Evolutionary conservation across 768 basidiomycete species (phyloP).

Genomic region (Macrolepiota albuminosa): DNA sequence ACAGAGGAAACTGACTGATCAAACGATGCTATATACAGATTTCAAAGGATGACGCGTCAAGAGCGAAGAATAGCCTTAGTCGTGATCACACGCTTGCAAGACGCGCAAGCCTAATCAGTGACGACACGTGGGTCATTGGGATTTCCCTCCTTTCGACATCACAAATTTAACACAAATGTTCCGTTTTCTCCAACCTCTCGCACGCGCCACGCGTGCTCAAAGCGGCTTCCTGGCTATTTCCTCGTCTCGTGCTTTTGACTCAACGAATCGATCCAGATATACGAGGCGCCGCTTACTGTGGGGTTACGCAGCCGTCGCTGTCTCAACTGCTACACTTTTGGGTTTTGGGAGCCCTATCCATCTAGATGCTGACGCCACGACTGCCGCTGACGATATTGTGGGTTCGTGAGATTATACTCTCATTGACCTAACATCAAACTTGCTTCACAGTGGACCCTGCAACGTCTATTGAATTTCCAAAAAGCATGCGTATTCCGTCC

Average conservation of each 20-base stretch:
- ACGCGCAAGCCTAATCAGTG: conserved; percentile 11
- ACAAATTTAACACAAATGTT: not conserved
- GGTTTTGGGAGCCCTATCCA: conserved; percentile 6
- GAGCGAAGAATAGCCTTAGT: not conserved
- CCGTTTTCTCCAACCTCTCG: conserved; percentile 11
- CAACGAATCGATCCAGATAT: not conserved
- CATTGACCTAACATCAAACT: not conserved
- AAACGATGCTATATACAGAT: not conserved
- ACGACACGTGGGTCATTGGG: conserved; percentile 3
- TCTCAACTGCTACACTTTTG: conserved; percentile 6
- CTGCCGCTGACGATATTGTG: not conserved
- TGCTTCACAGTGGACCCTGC: conserved; percentile 57
- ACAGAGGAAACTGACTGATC: conserved; percentile 9
- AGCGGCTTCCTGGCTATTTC: conserved; percentile 5
- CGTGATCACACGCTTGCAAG: conserved; percentile 2
- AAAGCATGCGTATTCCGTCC: conserved; percentile 55
- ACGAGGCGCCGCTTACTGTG: conserved; percentile 6
- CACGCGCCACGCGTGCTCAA: conserved; percentile 8
- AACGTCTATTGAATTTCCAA: conserved; percentile 72
- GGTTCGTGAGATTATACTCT: conserved; percentile 4
- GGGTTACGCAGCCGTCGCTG: conserved; percentile 10
- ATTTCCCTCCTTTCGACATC: not conserved
- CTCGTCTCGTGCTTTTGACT: conserved; percentile 3
- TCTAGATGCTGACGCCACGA: conserved; percentile 9
- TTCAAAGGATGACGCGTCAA: conserved; percentile 14